A percentile compares a stretch with the other conserved stretches of the same genome.
These are phyloP conservation scores for Penicillium bialowiezense DNA, from an alignment of 495 filamentous ascomycete genomes.

Conservation along the genomic window DNA sequence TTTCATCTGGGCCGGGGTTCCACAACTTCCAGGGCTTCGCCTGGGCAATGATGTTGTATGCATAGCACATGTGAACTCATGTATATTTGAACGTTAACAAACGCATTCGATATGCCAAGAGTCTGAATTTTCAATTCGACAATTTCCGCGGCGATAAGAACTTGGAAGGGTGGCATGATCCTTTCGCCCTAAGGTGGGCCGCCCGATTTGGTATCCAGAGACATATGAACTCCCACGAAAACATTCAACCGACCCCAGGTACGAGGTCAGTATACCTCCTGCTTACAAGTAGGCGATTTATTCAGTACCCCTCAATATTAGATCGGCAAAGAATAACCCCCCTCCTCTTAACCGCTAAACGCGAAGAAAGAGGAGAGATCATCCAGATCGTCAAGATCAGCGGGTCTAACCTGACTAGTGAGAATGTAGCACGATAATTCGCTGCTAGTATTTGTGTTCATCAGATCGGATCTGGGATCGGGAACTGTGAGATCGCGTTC, in stretches of 20 bases:
- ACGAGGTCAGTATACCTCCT: too few species aligned
- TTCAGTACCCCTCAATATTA: background rate
- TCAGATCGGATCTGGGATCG: constrained; percentile 9
- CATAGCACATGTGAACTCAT: background rate
- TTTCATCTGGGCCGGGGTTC: background rate
- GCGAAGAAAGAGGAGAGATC: background rate
- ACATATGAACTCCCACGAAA: too few species aligned
- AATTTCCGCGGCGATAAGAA: background rate
- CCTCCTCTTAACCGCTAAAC: background rate
- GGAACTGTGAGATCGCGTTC: background rate
- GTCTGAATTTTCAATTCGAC: background rate
- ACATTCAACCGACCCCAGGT: too few species aligned
- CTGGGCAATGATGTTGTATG: background rate
- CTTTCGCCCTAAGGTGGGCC: background rate
- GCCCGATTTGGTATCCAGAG: background rate
- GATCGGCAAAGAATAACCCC: background rate
- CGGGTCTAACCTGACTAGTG: background rate
- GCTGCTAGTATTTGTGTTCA: constrained; percentile 7
- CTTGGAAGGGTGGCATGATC: background rate
- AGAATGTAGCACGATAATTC: constrained; percentile 1
- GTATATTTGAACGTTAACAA: too few species aligned
- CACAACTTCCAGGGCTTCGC: background rate
- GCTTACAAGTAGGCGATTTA: too few species aligned
- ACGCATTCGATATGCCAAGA: background rate
- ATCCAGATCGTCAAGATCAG: background rate